Evolutionary conservation across 2,329 filamentous ascomycete species (phyloP).

Genomic region (Aspergillus fumigatiaffinis): DNA sequence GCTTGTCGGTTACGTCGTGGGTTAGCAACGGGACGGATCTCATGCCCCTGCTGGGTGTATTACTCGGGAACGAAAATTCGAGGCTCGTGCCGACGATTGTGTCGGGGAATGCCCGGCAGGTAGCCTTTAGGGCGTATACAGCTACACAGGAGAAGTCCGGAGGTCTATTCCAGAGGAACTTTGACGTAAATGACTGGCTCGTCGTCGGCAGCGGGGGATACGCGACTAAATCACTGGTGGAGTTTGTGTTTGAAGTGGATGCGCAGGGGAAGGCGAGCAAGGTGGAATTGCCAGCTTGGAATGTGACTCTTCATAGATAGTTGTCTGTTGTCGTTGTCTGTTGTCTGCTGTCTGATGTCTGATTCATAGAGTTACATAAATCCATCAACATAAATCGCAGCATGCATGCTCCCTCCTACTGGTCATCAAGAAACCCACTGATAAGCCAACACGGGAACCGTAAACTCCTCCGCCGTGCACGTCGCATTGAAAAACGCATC

Average conservation of each 20-base stretch:
- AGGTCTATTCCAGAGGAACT: slow-evolving; percentile 14
- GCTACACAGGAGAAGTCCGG: slow-evolving; percentile 2
- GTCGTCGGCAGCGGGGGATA: background rate
- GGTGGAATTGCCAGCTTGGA: background rate
- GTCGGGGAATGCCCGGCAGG: slow-evolving; percentile 7
- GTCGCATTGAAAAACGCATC: slow-evolving; percentile 27
- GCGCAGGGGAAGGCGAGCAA: background rate
- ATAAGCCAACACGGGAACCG: slow-evolving; percentile 23
- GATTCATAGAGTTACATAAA: too few relatives aligned
- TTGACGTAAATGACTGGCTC: slow-evolving; percentile 15
- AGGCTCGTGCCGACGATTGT: slow-evolving; percentile 20
- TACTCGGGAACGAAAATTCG: slow-evolving; percentile 4
- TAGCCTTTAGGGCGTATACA: slow-evolving; percentile 18
- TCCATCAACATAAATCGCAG: too few relatives aligned
- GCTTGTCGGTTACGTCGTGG: slow-evolving; percentile 25
- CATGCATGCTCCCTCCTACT: too few relatives aligned
- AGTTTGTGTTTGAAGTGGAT: background rate
- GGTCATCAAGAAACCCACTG: slow-evolving; percentile 16
- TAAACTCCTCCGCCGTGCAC: slow-evolving; percentile 23
- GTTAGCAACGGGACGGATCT: slow-evolving; percentile 30
- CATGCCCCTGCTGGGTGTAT: slow-evolving; percentile 3
- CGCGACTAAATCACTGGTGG: background rate
- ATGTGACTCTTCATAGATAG: background rate
- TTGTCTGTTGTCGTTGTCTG: background rate
- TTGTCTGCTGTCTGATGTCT: too few relatives aligned